Evolutionary conservation across 2,329 filamentous ascomycete species (phyloP), one percentile per base, ranked within the genome.

Genomic region (Penicillium nordicum): DNA sequence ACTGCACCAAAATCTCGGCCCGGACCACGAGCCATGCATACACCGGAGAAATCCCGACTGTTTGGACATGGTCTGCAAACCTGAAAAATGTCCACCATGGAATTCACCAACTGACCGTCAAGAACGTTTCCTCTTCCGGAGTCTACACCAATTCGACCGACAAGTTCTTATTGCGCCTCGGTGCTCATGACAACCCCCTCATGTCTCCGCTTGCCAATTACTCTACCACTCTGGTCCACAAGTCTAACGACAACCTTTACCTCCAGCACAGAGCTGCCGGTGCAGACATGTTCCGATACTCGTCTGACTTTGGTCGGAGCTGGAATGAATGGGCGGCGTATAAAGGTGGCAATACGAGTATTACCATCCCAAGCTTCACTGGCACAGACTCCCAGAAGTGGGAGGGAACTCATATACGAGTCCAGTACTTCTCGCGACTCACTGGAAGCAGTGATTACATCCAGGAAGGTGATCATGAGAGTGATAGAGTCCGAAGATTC

Each of bases 91-190:
- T 87, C 1, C 80, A 81, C 7, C 81, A 88, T 57, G 85, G 85
- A 42, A 74, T 88, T 29, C 82, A 88, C 66, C 75, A 78, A 34
- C 65, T 88, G 53, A 84, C 80, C 0, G 69, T 88, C 44, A 76
- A 75, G 1, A 55, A 50, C 25, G 66, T 67, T 4, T 75, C 74
- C n/a, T 43, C 52, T 10, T 34, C 29, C 23, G 45, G 45, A 37
- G 29, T 37, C 21, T 37, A 54, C 45, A 86, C 83, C 1, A 73
- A 79, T 43, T 75, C 82, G 0, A 71, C 77, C 16, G 85, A 88
- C 60, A 80, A 82, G 54, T 85, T 88, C 68, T 73, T 88, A 58
- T 74, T 88, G 61, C 82, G 85, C n/a, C 74, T 87, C 56, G 85
- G 85, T 32, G 74, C 80, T 57, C 62, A 62, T 2, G 75, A 82